Conservation (phyloP, 257 asterid genomes). For the Solanum microdontum region DNA sequence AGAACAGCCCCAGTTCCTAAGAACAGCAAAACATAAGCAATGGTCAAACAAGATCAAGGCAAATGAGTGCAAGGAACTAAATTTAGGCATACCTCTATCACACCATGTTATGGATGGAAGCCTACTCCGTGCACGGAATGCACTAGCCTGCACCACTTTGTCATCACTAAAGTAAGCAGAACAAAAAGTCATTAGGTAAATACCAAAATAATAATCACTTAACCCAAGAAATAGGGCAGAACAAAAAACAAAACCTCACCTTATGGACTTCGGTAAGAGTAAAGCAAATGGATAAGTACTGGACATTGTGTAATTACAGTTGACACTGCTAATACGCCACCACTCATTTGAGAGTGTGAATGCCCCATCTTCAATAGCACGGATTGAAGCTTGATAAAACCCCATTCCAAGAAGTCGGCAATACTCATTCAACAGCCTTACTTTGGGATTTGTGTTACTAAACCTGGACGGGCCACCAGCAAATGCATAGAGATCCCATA, state of each 20-base stretch:
- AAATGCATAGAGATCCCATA: slow-evolving; percentile 93
- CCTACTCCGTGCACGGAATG: slow-evolving; percentile 82
- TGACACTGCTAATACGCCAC: slow-evolving; percentile 88
- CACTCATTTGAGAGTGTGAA: slow-evolving; percentile 60
- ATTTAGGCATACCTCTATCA: slow-evolving; percentile 50
- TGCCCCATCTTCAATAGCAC: slow-evolving; percentile 64
- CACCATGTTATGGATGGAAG: slow-evolving; percentile 95
- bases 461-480: slow-evolving; percentile 50
- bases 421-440: slow-evolving; percentile 77
- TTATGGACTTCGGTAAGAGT: slow-evolving; percentile 76
- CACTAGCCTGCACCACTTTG: slow-evolving; percentile 75
- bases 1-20: slow-evolving; percentile 92
- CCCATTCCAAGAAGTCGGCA: slow-evolving; percentile 78
- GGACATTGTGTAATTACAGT: slow-evolving; percentile 58
- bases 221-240: background rate
- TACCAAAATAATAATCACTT: slow-evolving; percentile 13
- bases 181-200: slow-evolving; percentile 12
- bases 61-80: slow-evolving; percentile 9
- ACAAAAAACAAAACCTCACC: slow-evolving; percentile 31
- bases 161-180: slow-evolving; percentile 50
- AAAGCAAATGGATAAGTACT: slow-evolving; percentile 92
- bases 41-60: background rate
- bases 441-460: slow-evolving; percentile 50
- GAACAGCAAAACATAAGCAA: slow-evolving; percentile 15
- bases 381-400: slow-evolving; percentile 41